A percentile compares a stretch with the other conserved stretches of the same genome.
These are phyloP conservation scores for Hymenotorrendiella dingleyae DNA, from an alignment of 2,329 filamentous ascomycete species.

Conservation along the genomic window DNA sequence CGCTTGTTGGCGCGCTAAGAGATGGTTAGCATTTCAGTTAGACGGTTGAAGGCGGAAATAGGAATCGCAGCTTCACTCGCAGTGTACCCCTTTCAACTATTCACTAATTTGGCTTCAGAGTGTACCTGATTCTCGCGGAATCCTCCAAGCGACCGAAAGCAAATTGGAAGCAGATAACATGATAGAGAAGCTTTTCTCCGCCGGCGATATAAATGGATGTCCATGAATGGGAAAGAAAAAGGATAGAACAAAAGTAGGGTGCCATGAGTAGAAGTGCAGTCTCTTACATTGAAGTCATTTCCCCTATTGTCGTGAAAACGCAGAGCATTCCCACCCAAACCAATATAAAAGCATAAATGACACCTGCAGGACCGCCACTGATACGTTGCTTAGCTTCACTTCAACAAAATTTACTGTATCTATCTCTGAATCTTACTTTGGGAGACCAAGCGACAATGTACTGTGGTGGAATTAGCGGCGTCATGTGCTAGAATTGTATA, in stretches of 20 bases:
- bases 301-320: conserved; percentile 13
- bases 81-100: too few relatives aligned
- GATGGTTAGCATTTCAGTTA: conserved; percentile 1
- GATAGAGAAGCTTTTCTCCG: too few relatives aligned
- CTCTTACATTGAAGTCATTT: conserved; percentile 14
- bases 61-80: too few relatives aligned
- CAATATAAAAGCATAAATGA: conserved; percentile 35
- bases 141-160: too few relatives aligned
- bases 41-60: too few relatives aligned
- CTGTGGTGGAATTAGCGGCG: neutral
- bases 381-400: neutral
- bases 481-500: neutral
- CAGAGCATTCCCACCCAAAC: conserved; percentile 24
- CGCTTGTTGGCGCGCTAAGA: conserved; percentile 1
- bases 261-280: neutral
- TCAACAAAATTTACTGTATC: neutral
- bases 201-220: too few relatives aligned
- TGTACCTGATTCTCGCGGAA: too few relatives aligned
- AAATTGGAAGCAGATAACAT: too few relatives aligned
- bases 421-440: conserved; percentile 1
- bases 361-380: conserved; percentile 26
- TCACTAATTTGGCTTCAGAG: too few relatives aligned
- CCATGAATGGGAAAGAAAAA: too few relatives aligned
- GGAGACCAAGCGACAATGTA: conserved; percentile 1
- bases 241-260: too few relatives aligned